These are phyloP conservation scores for Parachaetomium inaequale DNA, from an alignment of 495 filamentous ascomycete genomes.

Conservation along the genomic window DNA sequence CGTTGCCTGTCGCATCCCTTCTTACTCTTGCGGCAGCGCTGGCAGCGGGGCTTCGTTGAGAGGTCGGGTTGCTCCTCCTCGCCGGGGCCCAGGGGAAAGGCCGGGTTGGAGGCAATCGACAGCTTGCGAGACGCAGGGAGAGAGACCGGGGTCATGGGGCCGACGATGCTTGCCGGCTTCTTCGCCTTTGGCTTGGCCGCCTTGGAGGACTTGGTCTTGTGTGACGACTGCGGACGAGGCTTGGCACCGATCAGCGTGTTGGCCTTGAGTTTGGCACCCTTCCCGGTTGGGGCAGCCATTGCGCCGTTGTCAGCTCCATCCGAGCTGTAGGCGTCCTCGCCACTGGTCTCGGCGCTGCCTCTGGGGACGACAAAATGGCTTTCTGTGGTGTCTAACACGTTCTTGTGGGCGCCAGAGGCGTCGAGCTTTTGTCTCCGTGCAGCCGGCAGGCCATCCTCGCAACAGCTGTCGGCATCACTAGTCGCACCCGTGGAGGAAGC, in stretches of 20 bases:
- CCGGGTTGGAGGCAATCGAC: constrained; percentile 68
- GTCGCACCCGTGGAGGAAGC: constrained; percentile 81
- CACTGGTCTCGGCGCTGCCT: constrained; percentile 71
- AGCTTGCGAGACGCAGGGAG: constrained; percentile 72
- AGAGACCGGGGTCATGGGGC: constrained; percentile 68
- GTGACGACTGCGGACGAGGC: constrained; percentile 28
- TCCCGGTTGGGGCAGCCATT: constrained; percentile 39
- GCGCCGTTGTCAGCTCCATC: constrained; percentile 41
- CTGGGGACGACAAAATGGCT: constrained; percentile 59
- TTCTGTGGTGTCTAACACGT: constrained; percentile 56
- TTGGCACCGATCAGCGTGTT: constrained; percentile 30
- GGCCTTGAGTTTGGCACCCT: constrained; percentile 42
- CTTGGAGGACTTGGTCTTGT: constrained; percentile 44
- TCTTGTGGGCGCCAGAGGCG: constrained; percentile 39
- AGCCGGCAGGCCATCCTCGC: constrained; percentile 65
- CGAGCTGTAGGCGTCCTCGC: constrained; percentile 61
- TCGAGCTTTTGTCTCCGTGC: constrained; percentile 61
- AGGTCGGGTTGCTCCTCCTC: constrained; percentile 84
- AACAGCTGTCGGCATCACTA: constrained; percentile 72
- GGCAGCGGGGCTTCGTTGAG: constrained; percentile 92
- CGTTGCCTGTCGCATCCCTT: constrained; percentile 97
- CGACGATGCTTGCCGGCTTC: constrained; percentile 39
- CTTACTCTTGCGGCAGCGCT: constrained; percentile 98
- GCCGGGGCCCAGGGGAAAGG: constrained; percentile 59
- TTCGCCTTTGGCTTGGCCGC: constrained; percentile 57